Percentiles rank a stretch among this genome's conserved stretches.
These are phyloP conservation scores for Scheffersomyces quercinus DNA, from an alignment of 1,139 yeast species.

Conservation along the genomic window DNA sequence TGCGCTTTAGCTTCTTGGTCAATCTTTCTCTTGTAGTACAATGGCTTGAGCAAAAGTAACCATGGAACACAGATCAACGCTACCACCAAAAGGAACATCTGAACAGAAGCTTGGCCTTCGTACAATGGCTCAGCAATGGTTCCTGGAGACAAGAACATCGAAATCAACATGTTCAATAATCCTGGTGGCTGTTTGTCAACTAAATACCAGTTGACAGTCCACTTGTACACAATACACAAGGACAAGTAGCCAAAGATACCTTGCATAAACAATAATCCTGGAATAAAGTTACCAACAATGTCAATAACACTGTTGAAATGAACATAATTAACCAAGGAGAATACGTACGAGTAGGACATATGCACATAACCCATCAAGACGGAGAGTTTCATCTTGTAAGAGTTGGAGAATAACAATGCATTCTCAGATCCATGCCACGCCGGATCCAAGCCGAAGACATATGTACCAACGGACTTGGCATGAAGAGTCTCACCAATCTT, in stretches of 20 bases:
- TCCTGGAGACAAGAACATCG: constrained; percentile 96
- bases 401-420: constrained; percentile 83
- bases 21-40: constrained; percentile 46
- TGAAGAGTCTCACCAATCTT: constrained; percentile 14
- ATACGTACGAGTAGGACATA: constrained; percentile 87
- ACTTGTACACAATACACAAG: constrained; percentile 82
- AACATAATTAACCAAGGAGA: constrained; percentile 78
- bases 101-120: constrained; percentile 81
- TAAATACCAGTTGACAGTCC: constrained; percentile 92
- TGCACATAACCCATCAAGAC: constrained; percentile 93
- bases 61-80: constrained; percentile 95
- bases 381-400: constrained; percentile 95
- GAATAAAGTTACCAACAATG: constrained; percentile 88
- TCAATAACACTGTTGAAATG: constrained; percentile 78
- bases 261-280: constrained; percentile 93
- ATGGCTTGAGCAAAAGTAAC: constrained; percentile 86
- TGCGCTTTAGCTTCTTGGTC: constrained; percentile 33
- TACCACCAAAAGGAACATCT: constrained; percentile 65
- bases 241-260: constrained; percentile 91
- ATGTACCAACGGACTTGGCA: constrained; percentile 33
- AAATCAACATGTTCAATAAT: constrained; percentile 87
- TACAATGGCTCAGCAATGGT: constrained; percentile 78
- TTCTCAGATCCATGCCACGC: constrained; percentile 98
- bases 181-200: constrained; percentile 84
- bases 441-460: constrained; percentile 86